Percentiles rank a stretch among this genome's conserved stretches.
These are phyloP conservation scores for Chaetomiaceae sp. DNA, from an alignment of 2,329 filamentous ascomycete genomes.

Conservation along the genomic window DNA sequence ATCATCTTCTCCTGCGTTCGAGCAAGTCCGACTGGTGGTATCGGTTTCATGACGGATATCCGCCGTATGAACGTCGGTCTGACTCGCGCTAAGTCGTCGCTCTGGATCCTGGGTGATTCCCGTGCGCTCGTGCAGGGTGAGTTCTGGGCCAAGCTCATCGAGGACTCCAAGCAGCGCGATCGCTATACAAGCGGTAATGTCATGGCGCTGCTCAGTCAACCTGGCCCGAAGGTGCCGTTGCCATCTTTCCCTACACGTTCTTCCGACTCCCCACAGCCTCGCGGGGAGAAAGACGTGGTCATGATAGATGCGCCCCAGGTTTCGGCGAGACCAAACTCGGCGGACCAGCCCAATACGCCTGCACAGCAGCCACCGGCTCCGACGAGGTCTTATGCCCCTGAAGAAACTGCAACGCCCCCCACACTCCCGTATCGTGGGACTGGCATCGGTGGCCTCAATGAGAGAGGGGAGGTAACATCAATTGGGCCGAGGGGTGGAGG, in stretches of 20 bases:
- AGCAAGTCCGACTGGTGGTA: conserved; percentile 85
- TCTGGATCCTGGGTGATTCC: conserved; percentile 95
- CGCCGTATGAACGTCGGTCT: conserved; percentile 98
- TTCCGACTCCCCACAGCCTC: neutral
- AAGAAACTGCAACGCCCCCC: conserved; percentile 3
- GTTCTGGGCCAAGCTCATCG: conserved; percentile 84
- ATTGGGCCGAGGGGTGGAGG: conserved; percentile 18
- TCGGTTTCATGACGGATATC: conserved; percentile 97
- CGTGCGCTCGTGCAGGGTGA: conserved; percentile 78
- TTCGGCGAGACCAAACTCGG: neutral
- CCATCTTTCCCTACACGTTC: conserved; percentile 5
- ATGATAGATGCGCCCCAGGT: conserved; percentile 25
- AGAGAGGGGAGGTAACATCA: conserved; percentile 27
- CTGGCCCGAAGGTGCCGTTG: conserved; percentile 34
- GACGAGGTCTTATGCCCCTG: neutral
- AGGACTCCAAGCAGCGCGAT: conserved; percentile 69
- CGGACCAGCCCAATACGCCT: neutral
- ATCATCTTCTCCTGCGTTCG: conserved; percentile 99
- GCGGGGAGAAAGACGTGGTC: conserved; percentile 23
- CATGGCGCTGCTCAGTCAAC: conserved; percentile 43
- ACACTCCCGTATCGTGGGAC: conserved; percentile 18
- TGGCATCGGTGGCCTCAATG: conserved; percentile 28
- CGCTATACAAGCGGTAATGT: conserved; percentile 68
- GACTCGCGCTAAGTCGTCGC: conserved; percentile 90
- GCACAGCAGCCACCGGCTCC: conserved; percentile 7